phyloP scores from a whole-genome alignment of 2,329 filamentous ascomycete species.

The Neophaeococcomyces aloes region DNA sequence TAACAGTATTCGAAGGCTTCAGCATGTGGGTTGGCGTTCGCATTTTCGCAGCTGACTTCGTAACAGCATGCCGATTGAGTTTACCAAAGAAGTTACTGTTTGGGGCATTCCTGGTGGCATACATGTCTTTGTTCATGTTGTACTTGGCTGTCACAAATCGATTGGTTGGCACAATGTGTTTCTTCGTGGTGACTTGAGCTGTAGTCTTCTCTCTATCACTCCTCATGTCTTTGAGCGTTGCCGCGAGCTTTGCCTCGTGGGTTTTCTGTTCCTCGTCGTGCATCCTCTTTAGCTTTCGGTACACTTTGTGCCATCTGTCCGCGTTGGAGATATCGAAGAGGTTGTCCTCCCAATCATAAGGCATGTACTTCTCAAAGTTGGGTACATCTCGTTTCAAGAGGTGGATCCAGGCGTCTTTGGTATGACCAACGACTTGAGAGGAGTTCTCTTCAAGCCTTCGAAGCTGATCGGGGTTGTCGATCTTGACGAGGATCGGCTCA shows the following conservation, averaged over 20 bases:
- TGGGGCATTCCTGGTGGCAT: conserved; percentile 32
- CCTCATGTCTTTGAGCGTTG: conserved; percentile 47
- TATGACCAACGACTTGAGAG: conserved; percentile 62
- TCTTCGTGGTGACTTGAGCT: conserved; percentile 46
- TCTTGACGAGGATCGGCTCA: conserved; percentile 55
- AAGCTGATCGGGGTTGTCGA: conserved; percentile 67
- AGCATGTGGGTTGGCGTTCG: conserved; percentile 31
- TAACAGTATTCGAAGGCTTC: conserved; percentile 26
- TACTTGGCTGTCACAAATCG: not conserved
- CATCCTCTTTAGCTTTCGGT: conserved; percentile 55
- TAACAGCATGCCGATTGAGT: conserved; percentile 45
- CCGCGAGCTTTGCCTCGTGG: conserved; percentile 49
- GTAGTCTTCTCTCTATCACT: conserved; percentile 48
- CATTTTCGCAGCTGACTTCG: conserved; percentile 25
- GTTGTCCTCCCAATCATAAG: conserved; percentile 37
- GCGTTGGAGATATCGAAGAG: conserved; percentile 53
- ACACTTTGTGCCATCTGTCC: conserved; percentile 66
- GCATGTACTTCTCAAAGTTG: conserved; percentile 39
- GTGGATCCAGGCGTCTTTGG: conserved; percentile 63
- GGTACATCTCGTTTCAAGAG: conserved; percentile 72
- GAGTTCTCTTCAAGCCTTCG: conserved; percentile 60
- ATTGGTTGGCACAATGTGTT: conserved; percentile 31
- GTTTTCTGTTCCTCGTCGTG: conserved; percentile 47
- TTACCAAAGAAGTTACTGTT: conserved; percentile 39
- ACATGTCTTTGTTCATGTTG: conserved; percentile 11